Base-by-base conservation (phyloP, 768 basidiomycete genomes). In the Suillus alpinus region DNA sequence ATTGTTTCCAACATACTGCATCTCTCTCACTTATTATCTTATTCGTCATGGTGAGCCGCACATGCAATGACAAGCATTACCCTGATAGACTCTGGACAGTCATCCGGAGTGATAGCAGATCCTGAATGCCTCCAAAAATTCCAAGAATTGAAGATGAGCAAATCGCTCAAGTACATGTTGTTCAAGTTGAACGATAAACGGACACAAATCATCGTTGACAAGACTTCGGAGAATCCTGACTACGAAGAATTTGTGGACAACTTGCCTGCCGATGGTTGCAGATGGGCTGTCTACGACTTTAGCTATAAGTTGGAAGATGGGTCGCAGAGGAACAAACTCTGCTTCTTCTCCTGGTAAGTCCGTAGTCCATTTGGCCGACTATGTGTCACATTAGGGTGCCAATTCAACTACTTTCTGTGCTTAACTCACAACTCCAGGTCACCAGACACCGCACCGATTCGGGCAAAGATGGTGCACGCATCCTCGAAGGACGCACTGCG, bases 281-380 rank as follows among this genome's bases (percentile, higher is more conserved):
- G 91, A 76, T 99, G 87, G 85, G 95, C 90, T n/a, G 83, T 98
- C 26, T 96, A 94, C 69, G 95, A 98, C 74, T 88, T 95, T 63
- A 88, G 92, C 66, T 98, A 82, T 68, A 83, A 88, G 78, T 85
- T 82, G 71, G 86, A 82, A 59, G 87, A 80, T 9, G 89, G 80
- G 37, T 83, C 78, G 40, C 87, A 83, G 77, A 83, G 95, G 75
- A 94, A 87, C 80, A 98, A 97, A 81, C 79, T 98, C 60, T 74
- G 80, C 65, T 95, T 98, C 73, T 69, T 86, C 71, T 83, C 85
- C 52, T 99, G 96, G 96, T 97, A 70, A 74, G 90, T 85, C 16
- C 16, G n/a, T n/a, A 31, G 1, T 37, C 26, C 23, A 32, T 49
- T 18, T 26, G 20, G 23, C 31, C 16, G 31, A 18, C 26, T 1